phyloP scores from a whole-genome alignment of 306 rosid species.

The Cicer yamashitae region DNA sequence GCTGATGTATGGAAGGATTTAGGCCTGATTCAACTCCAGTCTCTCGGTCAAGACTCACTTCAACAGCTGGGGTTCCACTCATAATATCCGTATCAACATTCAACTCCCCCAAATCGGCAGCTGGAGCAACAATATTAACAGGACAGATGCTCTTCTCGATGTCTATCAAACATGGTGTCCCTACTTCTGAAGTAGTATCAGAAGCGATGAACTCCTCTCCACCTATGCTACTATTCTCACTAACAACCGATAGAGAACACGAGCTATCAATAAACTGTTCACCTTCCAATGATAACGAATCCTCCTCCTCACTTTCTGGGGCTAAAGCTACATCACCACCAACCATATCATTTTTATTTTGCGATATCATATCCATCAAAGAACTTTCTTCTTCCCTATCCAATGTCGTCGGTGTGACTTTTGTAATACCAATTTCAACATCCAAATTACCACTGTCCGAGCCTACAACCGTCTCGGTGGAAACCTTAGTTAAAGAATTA shows the following conservation, averaged over 20 bases:
- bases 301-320: conserved; percentile 74
- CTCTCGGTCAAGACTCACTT: conserved; percentile 61
- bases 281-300: conserved; percentile 73
- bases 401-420: conserved; percentile 44
- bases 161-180: conserved; percentile 55
- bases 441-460: conserved; percentile 52
- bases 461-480: conserved; percentile 51
- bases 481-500: conserved; percentile 61
- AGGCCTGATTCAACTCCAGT: conserved; percentile 52
- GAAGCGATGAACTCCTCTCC: conserved; percentile 69
- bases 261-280: conserved; percentile 73
- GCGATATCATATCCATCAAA: conserved; percentile 59
- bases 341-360: conserved; percentile 50
- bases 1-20: conserved; percentile 53
- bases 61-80: conserved; percentile 52
- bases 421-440: conserved; percentile 51
- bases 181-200: conserved; percentile 61
- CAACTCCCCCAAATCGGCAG: conserved; percentile 43
- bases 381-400: conserved; percentile 51
- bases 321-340: conserved; percentile 47
- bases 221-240: conserved; percentile 78
- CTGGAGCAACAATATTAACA: conserved; percentile 52
- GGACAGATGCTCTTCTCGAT: conserved; percentile 52
- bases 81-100: conserved; percentile 52
- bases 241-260: conserved; percentile 71